Evolutionary conservation across 306 rosid species (phyloP), one percentile per base, ranked within the genome.

Genomic region (Boehmeria nivea): DNA sequence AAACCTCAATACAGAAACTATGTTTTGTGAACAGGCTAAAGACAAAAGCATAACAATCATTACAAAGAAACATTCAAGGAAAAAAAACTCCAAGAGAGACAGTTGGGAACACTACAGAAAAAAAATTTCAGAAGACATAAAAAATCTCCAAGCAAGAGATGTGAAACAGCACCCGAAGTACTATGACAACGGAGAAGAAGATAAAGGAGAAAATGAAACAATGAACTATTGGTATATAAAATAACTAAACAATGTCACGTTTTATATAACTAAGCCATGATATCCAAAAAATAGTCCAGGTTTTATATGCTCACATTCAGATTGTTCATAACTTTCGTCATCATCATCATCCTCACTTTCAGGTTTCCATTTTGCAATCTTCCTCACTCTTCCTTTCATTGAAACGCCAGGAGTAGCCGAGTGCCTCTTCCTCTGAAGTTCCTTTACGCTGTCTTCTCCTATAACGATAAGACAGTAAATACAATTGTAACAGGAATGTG

Each of bases 391-490:
- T 70, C 99, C 96, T 63, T 91, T 91, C 60, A 81, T 47, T 64
- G 96, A 91, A 68, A 82, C 88, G 48, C 76, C 96, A 57, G 96
- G 96, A 69, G 65, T 81, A 40, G 96, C 96, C 4, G 81, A 87
- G 78, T 87, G 99, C 79, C 99, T 81, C 80, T 91, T 91, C 70
- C 93, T 67, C 69, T 87, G 96, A 69, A 91, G 99, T 76, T 87
- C 99, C 81, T 84, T 91, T 3, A 91, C 96, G 70, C 87, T 88
- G 61, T 88, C 95, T 65, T 91, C 96, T 54, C 86, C 96, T 84
- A 65, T n/a, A n/a, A n/a, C n/a, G n/a, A 38, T 23, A 65, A 52
- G 54, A 33, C 58, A 51, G 59, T 28, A 46, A 60, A 27, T 18
- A 61, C 11, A 63, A 28, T 49, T 59, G 60, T 44, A 50, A 28